These are phyloP conservation scores for Flammula alnicola DNA, from an alignment of 1,284 basidiomycete genomes.

Conservation along the genomic window DNA sequence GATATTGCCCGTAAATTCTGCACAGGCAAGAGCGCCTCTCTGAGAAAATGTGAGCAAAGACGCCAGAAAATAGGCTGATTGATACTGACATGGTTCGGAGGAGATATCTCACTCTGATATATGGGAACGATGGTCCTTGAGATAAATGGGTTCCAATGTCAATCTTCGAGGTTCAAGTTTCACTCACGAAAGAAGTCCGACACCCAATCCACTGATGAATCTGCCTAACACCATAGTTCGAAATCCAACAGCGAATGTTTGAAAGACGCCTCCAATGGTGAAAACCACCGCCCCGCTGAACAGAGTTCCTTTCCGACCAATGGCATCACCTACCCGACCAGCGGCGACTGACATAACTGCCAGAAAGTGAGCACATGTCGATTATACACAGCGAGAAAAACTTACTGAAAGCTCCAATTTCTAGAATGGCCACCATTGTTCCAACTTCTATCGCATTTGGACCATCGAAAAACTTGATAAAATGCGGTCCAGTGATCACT, in stretches of 20 bases:
- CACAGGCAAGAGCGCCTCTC: conserved; percentile 91
- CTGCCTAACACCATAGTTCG: conserved; percentile 87
- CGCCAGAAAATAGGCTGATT: not conserved
- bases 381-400: conserved; percentile 14
- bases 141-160: not conserved
- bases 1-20: conserved; percentile 96
- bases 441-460: conserved; percentile 73
- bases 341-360: conserved; percentile 89
- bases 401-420: conserved; percentile 91
- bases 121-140: conserved; percentile 91
- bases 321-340: conserved; percentile 85
- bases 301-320: conserved; percentile 88
- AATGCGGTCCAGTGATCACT: conserved; percentile 93
- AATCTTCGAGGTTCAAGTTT: not conserved
- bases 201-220: conserved; percentile 90
- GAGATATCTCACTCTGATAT: conserved; percentile 97
- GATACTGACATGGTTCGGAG: conserved; percentile 82
- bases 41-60: conserved; percentile 34
- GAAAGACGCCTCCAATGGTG: conserved; percentile 86
- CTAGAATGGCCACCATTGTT: conserved; percentile 92
- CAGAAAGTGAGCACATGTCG: not conserved
- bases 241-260: conserved; percentile 88
- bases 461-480: conserved; percentile 81
- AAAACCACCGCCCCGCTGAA: conserved; percentile 89
- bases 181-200: conserved; percentile 87